phyloP scores from a whole-genome alignment of 2,329 filamentous ascomycete genomes.

The Trichoderma pleuroti region DNA sequence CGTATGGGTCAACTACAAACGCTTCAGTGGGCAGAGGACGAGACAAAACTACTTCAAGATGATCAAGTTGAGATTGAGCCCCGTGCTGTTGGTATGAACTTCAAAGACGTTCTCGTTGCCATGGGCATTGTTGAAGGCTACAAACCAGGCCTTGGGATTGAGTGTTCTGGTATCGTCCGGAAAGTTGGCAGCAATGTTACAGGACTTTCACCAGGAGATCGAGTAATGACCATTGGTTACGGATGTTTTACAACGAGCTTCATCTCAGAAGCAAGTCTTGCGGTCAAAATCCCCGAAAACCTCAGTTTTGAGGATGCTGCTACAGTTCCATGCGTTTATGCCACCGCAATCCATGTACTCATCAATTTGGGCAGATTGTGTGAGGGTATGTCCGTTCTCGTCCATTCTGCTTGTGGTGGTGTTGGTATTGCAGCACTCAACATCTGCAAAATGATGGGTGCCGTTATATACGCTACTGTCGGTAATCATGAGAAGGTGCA shows the following conservation, averaged over 20 bases:
- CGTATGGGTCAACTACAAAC: conserved; percentile 3
- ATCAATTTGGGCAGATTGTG: conserved; percentile 24
- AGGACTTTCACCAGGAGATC: conserved; percentile 32
- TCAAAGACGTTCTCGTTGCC: conserved; percentile 21
- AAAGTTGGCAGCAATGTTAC: conserved; percentile 19
- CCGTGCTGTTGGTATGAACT: conserved; percentile 11
- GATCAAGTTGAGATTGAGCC: conserved; percentile 7
- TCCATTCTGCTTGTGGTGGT: conserved; percentile 16
- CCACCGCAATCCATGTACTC: conserved; percentile 29
- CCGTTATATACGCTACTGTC: conserved; percentile 34
- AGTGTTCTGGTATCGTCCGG: conserved; percentile 28
- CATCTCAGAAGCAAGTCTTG: not conserved
- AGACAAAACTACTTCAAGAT: not conserved
- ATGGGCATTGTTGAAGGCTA: conserved; percentile 4
- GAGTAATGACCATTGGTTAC: conserved; percentile 26
- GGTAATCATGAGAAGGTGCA: conserved; percentile 34
- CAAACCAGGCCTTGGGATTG: conserved; percentile 27
- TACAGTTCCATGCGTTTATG: conserved; percentile 29
- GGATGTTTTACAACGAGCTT: conserved; percentile 4
- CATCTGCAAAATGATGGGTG: conserved; percentile 11
- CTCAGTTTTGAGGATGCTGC: conserved; percentile 31
- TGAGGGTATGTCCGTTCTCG: conserved; percentile 18
- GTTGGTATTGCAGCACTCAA: conserved; percentile 10
- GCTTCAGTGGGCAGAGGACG: not conserved
- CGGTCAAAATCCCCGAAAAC: conserved; percentile 28